phyloP scores from a whole-genome alignment of 768 basidiomycete genomes.

The Agrocybe pediades region DNA sequence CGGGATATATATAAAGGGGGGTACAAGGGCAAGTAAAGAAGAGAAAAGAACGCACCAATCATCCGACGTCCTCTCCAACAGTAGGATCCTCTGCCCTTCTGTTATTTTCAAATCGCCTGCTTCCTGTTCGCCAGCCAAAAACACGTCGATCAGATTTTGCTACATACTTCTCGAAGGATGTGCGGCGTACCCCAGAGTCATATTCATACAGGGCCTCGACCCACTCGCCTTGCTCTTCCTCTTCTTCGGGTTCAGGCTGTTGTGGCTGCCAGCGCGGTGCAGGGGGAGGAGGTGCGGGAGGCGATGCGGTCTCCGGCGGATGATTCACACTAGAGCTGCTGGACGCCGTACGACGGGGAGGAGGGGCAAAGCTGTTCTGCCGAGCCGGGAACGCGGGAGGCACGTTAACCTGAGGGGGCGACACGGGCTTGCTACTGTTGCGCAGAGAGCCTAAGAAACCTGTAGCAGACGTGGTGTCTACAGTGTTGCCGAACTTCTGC shows the following conservation, averaged over 20 bases:
- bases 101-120: constrained; percentile 64
- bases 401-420: constrained; percentile 32
- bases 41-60: constrained; percentile 72
- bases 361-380: constrained; percentile 51
- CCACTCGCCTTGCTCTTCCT: constrained; percentile 63
- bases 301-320: constrained; percentile 20
- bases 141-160: not conserved
- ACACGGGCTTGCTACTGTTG: constrained; percentile 36
- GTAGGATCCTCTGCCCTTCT: constrained; percentile 58
- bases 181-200: constrained; percentile 51
- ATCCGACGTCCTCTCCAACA: constrained; percentile 67
- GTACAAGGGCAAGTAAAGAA: constrained; percentile 6
- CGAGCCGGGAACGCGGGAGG: constrained; percentile 44
- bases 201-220: constrained; percentile 80
- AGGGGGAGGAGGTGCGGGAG: constrained; percentile 27
- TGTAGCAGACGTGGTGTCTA: constrained; percentile 54
- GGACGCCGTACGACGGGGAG: constrained; percentile 39
- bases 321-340: constrained; percentile 23
- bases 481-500: constrained; percentile 58
- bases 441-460: constrained; percentile 49
- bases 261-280: constrained; percentile 30
- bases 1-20: constrained; percentile 11
- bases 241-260: constrained; percentile 31
- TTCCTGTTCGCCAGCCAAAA: constrained; percentile 46
- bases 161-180: not conserved